Evolutionary conservation across 176 grass and related monocot species (phyloP), one percentile per base, ranked within the genome.

Genomic region (Eragrostis curvula): DNA sequence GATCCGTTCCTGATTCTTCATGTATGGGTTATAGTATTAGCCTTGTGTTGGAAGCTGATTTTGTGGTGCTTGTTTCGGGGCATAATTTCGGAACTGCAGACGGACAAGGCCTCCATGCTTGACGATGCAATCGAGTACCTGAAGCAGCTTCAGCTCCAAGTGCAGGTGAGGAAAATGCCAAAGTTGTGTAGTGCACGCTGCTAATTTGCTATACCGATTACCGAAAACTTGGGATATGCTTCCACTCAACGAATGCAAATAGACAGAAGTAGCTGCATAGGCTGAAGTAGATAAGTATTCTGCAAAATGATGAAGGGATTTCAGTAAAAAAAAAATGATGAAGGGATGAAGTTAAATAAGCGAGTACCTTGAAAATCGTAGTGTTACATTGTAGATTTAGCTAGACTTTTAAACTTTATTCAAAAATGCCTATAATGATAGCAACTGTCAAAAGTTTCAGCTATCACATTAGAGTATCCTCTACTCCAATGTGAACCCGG

Each of bases 61-160:
- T 45, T 47, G 40, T n/a, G 8, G 39, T 13, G 52, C 6, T 3
- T 51, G 32, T 50, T 51, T 51, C 1, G 28, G 17, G 18, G 21
- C 30, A 9, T 63, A 28, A 15, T 28, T 79, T 70, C 64, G 58
- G 15, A 5, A 20, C 48, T 83, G 30, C 77, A 97, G 95, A 94
- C 90, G 1, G 95, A 97, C 77, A 97, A 97, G 68, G 95, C 92
- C 24, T 97, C 95, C 76, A 97, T 97, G 92, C 95, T 97, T 11
- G 95, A 97, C 36, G 95, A 97, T 57, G 95, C 95, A 50, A 97
- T 97, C 5, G 95, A 93, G 16, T 97, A 97, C 75, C 92, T 97
- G 70, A 97, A 97, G 80, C 95, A 97, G 55, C 92, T 97, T 62
- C 95, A 97, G 91, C 81, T 97, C 53, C 95, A 97, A 80, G 95